phyloP scores from a whole-genome alignment of 495 filamentous ascomycete species.

The Mycothermus thermophilus region DNA sequence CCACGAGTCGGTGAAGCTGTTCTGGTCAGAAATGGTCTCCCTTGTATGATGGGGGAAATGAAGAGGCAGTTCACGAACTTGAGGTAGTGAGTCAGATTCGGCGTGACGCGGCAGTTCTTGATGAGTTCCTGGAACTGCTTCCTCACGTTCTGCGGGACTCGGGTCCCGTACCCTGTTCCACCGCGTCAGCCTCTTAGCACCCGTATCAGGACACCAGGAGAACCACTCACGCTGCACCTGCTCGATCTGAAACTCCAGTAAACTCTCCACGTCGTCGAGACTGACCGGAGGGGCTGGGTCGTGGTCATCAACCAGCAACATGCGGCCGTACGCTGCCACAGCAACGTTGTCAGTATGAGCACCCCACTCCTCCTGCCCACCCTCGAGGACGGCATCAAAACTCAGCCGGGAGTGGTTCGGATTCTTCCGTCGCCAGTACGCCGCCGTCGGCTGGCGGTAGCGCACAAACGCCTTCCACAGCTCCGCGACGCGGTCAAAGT shows the following conservation, averaged over 20 bases:
- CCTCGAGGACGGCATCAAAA: conserved; percentile 51
- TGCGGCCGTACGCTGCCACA: conserved; percentile 47
- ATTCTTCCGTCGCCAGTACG: conserved; percentile 55
- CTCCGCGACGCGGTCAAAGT: conserved; percentile 59
- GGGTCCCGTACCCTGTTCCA: conserved; percentile 35
- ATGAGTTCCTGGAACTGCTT: conserved; percentile 53
- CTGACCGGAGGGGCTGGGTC: conserved; percentile 39
- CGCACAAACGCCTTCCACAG: conserved; percentile 69
- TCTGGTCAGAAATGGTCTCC: conserved; percentile 11
- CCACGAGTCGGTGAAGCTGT: conserved; percentile 82
- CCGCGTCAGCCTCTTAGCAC: conserved; percentile 1
- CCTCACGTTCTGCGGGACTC: conserved; percentile 55
- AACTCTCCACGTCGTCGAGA: conserved; percentile 67
- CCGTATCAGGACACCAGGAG: too few relatives aligned
- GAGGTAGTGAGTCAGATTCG: conserved; percentile 65
- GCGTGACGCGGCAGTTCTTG: conserved; percentile 47
- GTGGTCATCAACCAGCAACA: conserved; percentile 36
- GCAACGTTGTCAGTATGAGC: conserved; percentile 26
- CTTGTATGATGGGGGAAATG: not conserved
- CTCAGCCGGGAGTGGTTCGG: conserved; percentile 46
- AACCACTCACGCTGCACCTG: conserved; percentile 60
- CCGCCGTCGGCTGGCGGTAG: conserved; percentile 63
- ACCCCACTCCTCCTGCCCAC: conserved; percentile 34
- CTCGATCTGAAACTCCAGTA: conserved; percentile 78
- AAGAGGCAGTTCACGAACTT: conserved; percentile 31